phyloP scores from a whole-genome alignment of 225 moss, liverwort and hornwort species.

The Bryum argenteum region DNA sequence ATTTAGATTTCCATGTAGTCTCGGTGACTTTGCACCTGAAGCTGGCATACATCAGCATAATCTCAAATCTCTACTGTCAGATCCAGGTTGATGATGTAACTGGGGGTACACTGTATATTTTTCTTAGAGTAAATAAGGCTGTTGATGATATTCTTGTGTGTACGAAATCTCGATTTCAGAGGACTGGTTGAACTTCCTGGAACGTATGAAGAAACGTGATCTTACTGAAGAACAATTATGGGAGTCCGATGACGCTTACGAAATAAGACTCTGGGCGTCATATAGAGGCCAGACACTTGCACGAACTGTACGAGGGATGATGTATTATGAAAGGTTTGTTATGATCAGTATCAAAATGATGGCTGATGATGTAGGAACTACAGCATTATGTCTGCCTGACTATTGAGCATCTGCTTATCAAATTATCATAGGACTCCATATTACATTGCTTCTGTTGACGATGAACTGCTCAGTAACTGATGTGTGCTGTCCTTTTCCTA shows the following conservation, averaged over 20 bases:
- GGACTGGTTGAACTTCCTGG: slow-evolving; percentile 60
- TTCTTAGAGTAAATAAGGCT: not conserved
- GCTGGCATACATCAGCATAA: not conserved
- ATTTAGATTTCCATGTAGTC: not conserved
- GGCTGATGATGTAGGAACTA: not conserved
- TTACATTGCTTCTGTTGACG: not conserved
- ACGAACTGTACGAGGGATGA: slow-evolving; percentile 97
- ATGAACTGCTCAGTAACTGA: not conserved
- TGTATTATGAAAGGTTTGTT: slow-evolving; percentile 90
- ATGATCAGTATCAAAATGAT: not conserved
- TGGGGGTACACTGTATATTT: not conserved
- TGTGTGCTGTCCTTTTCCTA: not conserved
- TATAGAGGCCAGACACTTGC: slow-evolving; percentile 92
- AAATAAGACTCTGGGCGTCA: slow-evolving; percentile 91
- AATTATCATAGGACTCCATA: not conserved
- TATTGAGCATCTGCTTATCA: not conserved
- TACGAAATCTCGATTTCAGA: slow-evolving; percentile 30
- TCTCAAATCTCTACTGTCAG: not conserved
- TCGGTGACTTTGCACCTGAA: slow-evolving; percentile 1
- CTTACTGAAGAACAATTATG: slow-evolving; percentile 48
- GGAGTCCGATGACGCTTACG: slow-evolving; percentile 70
- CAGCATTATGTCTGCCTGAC: not conserved
- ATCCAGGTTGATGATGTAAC: slow-evolving; percentile 6
- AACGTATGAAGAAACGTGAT: slow-evolving; percentile 68
- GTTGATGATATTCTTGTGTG: not conserved